Base-by-base conservation (phyloP, 129 eudicot species). In the Solidago caesia region DNA sequence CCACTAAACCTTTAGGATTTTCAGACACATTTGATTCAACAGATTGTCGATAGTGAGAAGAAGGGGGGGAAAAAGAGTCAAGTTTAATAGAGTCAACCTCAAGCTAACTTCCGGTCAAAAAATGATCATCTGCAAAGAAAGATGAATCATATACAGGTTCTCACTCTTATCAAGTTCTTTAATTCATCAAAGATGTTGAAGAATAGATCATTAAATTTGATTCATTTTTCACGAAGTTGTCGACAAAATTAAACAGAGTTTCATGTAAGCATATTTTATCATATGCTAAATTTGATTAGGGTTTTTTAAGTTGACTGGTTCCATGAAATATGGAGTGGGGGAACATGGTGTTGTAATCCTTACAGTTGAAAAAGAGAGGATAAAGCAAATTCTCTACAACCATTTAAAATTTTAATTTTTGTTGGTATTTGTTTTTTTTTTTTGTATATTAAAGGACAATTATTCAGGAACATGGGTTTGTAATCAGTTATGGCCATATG, bases 241-340 rank as follows among this genome's bases (percentile, higher is more conserved):
- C 49, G 26, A 68, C 39, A 43, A 66, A 44, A 67, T 21, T 67
- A 43, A 15, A 67, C 39, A 44, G 15, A 9, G 6, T 45, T 10
- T 16, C 21, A 44, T 45, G 7, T 14, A 44, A 65, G 33, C 55
- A 44, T 66, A 53, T 44, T 12, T 66, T 43, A n/a, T 66, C 39
- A 33, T 44, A 45, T 44, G 55, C 56, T 67, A 44, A 44, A 67
- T 67, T 64, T 64, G 70, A 64, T 64, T 43, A 64, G 29, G 48
- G 51, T 64, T 8, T 29, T 64, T 67, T 25, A 47, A 68, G 46
- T 59, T 26, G 25, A 68, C 21, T 51, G 60, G 27, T 47, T 51
- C 73, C 73, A 68, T 68, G 57, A 68, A 46, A 67, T 0, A 46
- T 67, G 72, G 72, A 67, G 57, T 67, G 56, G 72, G 56, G 72